Conservation (phyloP, 352 stramenopile genomes). For the Globisporangium solare region DNA sequence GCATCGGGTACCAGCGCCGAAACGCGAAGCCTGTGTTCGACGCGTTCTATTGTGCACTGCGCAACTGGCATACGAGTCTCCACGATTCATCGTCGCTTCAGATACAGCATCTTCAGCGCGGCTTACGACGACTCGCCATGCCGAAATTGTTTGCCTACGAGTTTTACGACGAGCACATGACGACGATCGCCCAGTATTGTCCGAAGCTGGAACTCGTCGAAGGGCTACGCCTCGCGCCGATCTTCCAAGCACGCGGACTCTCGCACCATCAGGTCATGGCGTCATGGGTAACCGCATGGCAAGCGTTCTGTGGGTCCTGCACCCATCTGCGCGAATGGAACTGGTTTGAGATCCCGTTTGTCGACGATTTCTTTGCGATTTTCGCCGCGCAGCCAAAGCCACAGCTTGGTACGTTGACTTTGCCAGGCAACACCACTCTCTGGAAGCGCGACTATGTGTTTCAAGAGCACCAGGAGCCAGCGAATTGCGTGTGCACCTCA, state of each 20-base stretch:
- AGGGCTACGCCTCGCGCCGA: slow-evolving; percentile 22
- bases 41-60: slow-evolving; percentile 9
- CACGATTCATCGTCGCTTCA: background rate
- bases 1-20: slow-evolving; percentile 12
- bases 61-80: slow-evolving; percentile 3
- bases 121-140: slow-evolving; percentile 23
- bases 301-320: slow-evolving; percentile 24
- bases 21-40: slow-evolving; percentile 14
- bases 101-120: slow-evolving; percentile 1
- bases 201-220: slow-evolving; percentile 19
- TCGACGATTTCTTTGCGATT: slow-evolving; percentile 24
- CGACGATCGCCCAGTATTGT: slow-evolving; percentile 18
- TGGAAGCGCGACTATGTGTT: slow-evolving; percentile 31
- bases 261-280: slow-evolving; percentile 23
- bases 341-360: slow-evolving; percentile 33
- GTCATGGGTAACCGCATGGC: slow-evolving; percentile 22
- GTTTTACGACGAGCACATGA: slow-evolving; percentile 18
- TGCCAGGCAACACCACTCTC: slow-evolving; percentile 26
- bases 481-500: slow-evolving; percentile 16
- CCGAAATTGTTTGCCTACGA: slow-evolving; percentile 28
- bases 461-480: slow-evolving; percentile 19
- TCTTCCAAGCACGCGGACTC: slow-evolving; percentile 18
- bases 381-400: slow-evolving; percentile 22
- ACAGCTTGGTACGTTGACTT: slow-evolving; percentile 12
- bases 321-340: slow-evolving; percentile 18